Conservation (phyloP, 148 eudicot species). For the Diospyros lotus region DNA sequence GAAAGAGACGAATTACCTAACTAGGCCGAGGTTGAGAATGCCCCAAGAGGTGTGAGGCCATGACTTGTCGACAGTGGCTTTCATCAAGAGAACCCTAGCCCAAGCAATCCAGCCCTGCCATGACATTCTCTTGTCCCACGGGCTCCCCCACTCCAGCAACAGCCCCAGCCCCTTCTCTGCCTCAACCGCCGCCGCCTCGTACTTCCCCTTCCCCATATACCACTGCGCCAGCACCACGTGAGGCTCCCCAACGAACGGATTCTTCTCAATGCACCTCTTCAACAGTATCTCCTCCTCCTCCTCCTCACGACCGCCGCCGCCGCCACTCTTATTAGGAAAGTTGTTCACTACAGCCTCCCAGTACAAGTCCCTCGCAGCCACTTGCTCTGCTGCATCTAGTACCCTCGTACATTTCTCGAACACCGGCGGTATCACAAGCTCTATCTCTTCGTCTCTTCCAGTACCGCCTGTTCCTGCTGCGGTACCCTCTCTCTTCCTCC, state of each 20-base stretch:
- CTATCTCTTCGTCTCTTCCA: constrained; percentile 48
- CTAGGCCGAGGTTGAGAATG: constrained; percentile 83
- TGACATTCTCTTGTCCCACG: constrained; percentile 95
- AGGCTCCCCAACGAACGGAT: constrained; percentile 87
- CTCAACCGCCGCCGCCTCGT: constrained; percentile 63
- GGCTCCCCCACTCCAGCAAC: constrained; percentile 83
- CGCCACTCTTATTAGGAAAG: no score
- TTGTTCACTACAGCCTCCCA: constrained; percentile 99
- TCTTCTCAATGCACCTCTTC: constrained; percentile 48
- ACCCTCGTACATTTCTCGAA: constrained; percentile 51
- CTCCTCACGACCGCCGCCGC: constrained; percentile 8
- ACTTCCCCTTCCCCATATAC: constrained; percentile 55
- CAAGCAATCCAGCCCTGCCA: constrained; percentile 99
- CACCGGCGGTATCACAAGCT: constrained; percentile 77
- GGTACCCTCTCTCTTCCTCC: constrained; percentile 17
- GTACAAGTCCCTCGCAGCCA: constrained; percentile 64
- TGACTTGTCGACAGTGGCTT: constrained; percentile 66
- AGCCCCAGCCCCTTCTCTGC: constrained; percentile 50
- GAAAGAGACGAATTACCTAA: no score
- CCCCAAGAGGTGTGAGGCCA: constrained; percentile 91
- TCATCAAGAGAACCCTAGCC: constrained; percentile 77
- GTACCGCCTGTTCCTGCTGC: constrained; percentile 8
- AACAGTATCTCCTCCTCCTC: constrained; percentile 49
- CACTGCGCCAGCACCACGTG: constrained; percentile 70
- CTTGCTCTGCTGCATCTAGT: constrained; percentile 39